Conservation (phyloP, 139 green algal species). For the Eudorina sp. region DNA sequence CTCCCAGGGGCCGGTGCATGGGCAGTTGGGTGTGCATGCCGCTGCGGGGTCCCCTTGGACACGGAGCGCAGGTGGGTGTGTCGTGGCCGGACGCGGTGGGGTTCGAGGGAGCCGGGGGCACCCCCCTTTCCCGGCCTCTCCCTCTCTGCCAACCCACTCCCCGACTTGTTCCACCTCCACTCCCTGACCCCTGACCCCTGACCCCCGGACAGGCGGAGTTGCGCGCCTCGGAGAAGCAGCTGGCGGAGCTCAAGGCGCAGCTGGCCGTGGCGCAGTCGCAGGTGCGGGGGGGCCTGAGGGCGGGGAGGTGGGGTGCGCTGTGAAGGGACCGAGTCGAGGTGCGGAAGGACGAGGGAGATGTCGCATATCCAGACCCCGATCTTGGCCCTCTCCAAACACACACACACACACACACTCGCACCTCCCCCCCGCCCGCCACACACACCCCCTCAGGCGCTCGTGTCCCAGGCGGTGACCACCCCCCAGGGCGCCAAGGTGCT, state of each 20-base stretch:
- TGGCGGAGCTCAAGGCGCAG: slow-evolving; percentile 72
- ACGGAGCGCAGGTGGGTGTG: no score
- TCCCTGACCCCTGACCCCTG: not conserved
- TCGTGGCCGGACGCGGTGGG: no score
- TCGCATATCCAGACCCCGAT: no score
- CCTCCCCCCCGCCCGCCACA: not conserved
- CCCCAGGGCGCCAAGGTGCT: slow-evolving; percentile 71
- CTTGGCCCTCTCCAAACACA: no score
- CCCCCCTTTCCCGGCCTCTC: not conserved
- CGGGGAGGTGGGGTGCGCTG: no score
- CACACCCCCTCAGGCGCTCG: slow-evolving; percentile 55
- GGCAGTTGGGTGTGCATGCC: no score
- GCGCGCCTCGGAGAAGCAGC: slow-evolving; percentile 72
- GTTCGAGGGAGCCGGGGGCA: no score
- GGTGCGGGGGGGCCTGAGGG: slow-evolving; percentile 16
- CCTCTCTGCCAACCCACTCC: not conserved
- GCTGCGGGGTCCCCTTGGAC: no score
- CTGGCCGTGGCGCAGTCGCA: slow-evolving; percentile 82
- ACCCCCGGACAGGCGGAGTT: slow-evolving; percentile 87
- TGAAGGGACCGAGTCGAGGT: no score
- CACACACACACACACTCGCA: no score
- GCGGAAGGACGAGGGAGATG: no score
- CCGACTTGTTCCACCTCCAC: not conserved
- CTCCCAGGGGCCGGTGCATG: no score
- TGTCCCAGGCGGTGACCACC: slow-evolving; percentile 49